Evolutionary conservation across 163 green algal genomes (phyloP), one percentile per base, ranked within the genome.

Genomic region (Chlorella variabilis): DNA sequence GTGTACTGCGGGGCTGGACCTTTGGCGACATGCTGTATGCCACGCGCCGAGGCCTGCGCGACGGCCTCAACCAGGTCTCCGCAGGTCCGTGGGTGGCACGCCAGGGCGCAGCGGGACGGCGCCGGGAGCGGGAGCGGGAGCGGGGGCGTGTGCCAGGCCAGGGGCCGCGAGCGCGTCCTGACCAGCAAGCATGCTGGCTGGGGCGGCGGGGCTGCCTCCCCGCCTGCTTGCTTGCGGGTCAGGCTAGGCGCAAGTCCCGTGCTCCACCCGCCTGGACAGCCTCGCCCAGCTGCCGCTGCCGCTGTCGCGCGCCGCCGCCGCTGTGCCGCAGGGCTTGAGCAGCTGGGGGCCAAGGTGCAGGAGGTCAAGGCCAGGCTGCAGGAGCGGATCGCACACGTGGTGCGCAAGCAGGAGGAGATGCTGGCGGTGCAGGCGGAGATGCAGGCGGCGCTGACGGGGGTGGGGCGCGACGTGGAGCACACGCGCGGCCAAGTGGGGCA

Each of bases 11-110:
- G 9, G 87, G 87, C 17, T 92, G 88, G 88, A 74, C 66, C 9
- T 71, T 92, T n/a, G 62, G 34, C 17, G 87, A 91, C 77, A 63
- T 92, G 48, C 67, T 88, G 75, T 91, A 88, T 34, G 88, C 90
- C 17, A 92, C 88, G 20, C 81, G 86, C 20, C 67, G 83, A 0
- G 74, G 77, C 3, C 73, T 92, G 0, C 78, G 82, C 31, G 71
- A 85, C 39, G 85, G 87, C 9, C 48, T 92, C 17, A 56, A 45
- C 8, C 61, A 66, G 29, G 74, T 91, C 1, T 70, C 70, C 33
- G 33, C 59, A 61, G 56, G 79, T 84, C 34, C 25, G 63, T 23
- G 11, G 21, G 9, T 39, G 8, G 13, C 21, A 5, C 2, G 31
- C 25, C 9, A 21, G 56, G 31, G 49, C 48, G 25, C 18, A 33